Evolutionary conservation across 768 basidiomycete genomes (phyloP), one percentile per base, ranked within the genome.

Genomic region (Glaciozyma antarctica): DNA sequence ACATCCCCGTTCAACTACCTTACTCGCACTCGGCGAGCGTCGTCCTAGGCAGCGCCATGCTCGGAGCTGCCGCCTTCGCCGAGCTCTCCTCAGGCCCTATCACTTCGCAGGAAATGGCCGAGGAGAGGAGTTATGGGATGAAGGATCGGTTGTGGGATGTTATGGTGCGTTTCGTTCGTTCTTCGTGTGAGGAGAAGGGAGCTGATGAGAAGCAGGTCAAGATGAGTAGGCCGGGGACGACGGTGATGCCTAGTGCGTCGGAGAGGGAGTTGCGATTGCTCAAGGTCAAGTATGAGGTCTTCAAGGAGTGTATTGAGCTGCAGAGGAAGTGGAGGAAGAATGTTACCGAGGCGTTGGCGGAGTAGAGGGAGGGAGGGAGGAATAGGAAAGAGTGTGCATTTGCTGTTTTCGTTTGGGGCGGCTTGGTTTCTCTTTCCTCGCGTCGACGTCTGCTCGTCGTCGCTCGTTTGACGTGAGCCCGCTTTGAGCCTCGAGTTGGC

Each of bases 201-300:
- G 30, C 64, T 38, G 28, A 56, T 43, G 8, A 5, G 10, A 49
- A 51, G 26, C 69, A 90, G 89, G 84, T 88, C 41, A 86, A 90
- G 71, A 98, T 99, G 95, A 94, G 92, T 10, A 87, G 88, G 43
- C 79, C 85, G 1, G 94, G 88, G 6, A 84, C 81, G 21, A 78
- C 86, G 52, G 81, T 99, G 43, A 74, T 77, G 10, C 89, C 93
- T 3, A 78, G 79, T 21, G 84, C 85, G 16, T 80, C 81, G 5
- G 67, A 75, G 1, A 83, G 78, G 76, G 90, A 88, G 77, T 85
- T 83, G 77, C 86, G 80, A 73, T 76, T 98, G 55, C 78, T 98
- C 58, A 84, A 89, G 61, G 90, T 86, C 12, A 99, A 99, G 79
- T 98, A 95, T 77, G 85, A 83, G 75, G 92, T 97, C 73, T 98